phyloP scores from a whole-genome alignment of 2,329 filamentous ascomycete species.

The Daldinia eschscholtzii region DNA sequence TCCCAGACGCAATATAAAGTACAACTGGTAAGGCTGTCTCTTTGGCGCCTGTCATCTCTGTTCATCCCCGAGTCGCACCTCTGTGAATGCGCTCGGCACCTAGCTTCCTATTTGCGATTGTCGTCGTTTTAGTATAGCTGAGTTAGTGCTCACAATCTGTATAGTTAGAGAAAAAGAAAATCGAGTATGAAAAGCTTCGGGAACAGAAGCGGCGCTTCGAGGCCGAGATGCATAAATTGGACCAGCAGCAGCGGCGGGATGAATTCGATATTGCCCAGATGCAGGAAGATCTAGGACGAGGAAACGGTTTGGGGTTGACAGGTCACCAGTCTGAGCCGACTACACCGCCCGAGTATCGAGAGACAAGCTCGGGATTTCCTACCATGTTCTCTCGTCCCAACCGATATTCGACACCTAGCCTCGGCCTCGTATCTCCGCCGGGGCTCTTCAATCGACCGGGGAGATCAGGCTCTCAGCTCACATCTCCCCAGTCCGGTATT shows the following conservation, averaged over 20 bases:
- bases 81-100: slow-evolving; percentile 17
- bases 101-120: slow-evolving; percentile 22
- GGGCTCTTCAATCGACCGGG: slow-evolving; percentile 79
- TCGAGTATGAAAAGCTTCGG: slow-evolving; percentile 90
- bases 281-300: slow-evolving; percentile 79
- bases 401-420: slow-evolving; percentile 88
- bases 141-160: slow-evolving; percentile 54
- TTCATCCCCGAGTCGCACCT: slow-evolving; percentile 22
- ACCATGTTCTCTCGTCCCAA: slow-evolving; percentile 86
- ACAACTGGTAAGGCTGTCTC: slow-evolving; percentile 74
- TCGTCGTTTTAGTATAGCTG: slow-evolving; percentile 18
- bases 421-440: slow-evolving; percentile 85
- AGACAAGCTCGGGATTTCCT: slow-evolving; percentile 77
- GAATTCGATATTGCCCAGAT: slow-evolving; percentile 88
- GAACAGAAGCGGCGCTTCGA: slow-evolving; percentile 92
- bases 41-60: slow-evolving; percentile 23
- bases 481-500: slow-evolving; percentile 78
- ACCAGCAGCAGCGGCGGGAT: slow-evolving; percentile 84
- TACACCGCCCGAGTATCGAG: slow-evolving; percentile 92
- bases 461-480: slow-evolving; percentile 82
- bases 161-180: slow-evolving; percentile 92
- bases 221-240: slow-evolving; percentile 89
- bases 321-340: slow-evolving; percentile 94
- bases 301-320: slow-evolving; percentile 63
- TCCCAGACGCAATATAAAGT: slow-evolving; percentile 60